These are phyloP conservation scores for Vitellaria paradoxa DNA, from an alignment of 179 eudicot genomes.

Conservation along the genomic window DNA sequence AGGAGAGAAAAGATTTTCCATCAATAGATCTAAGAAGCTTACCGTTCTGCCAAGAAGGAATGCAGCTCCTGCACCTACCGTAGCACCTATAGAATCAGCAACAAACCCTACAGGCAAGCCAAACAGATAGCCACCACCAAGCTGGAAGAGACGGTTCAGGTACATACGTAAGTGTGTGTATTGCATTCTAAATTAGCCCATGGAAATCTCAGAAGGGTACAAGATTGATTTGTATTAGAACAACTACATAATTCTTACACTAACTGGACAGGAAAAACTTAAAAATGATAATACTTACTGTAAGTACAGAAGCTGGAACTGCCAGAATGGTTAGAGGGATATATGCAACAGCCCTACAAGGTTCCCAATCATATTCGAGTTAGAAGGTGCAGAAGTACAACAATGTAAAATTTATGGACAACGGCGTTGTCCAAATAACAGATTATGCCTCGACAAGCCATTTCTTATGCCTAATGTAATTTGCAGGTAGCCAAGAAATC, in stretches of 20 bases:
- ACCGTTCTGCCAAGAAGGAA: slow-evolving; percentile 92
- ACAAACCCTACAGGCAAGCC: slow-evolving; percentile 88
- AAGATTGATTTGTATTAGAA: not conserved
- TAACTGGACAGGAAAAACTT: not conserved
- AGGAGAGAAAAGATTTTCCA: not conserved
- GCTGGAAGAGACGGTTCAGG: slow-evolving; percentile 42
- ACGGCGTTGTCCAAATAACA: not conserved
- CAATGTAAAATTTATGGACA: not conserved
- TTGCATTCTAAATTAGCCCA: too few species aligned
- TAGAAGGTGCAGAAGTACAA: not conserved
- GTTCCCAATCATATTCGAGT: slow-evolving; percentile 14
- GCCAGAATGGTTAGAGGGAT: slow-evolving; percentile 83
- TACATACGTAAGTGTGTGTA: too few species aligned
- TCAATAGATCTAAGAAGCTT: slow-evolving; percentile 27
- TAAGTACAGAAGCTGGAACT: slow-evolving; percentile 90
- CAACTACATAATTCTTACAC: not conserved
- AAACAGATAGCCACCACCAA: slow-evolving; percentile 97
- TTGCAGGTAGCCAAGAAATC: not conserved
- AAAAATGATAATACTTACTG: slow-evolving; percentile 42
- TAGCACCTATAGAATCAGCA: slow-evolving; percentile 91
- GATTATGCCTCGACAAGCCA: not conserved
- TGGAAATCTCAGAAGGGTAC: not conserved
- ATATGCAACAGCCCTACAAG: slow-evolving; percentile 79
- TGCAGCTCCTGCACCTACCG: slow-evolving; percentile 84
- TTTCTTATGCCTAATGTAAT: not conserved